A percentile compares a stretch with the other conserved stretches of the same genome.
Conservation (phyloP, 768 basidiomycete species). For the Lactarius pseudohatsudake region DNA sequence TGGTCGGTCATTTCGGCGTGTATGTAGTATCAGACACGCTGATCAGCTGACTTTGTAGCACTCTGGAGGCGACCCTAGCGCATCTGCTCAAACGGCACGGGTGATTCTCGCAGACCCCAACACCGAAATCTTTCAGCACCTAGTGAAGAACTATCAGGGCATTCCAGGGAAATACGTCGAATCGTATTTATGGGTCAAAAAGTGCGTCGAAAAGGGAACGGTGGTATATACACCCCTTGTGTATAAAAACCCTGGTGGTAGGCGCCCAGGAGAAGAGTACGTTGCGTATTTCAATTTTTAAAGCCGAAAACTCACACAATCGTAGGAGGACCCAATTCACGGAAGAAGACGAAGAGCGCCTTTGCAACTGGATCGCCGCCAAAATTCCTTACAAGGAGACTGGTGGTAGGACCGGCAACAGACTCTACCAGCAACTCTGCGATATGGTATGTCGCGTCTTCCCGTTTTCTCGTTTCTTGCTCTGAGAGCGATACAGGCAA, state of each 20-base stretch:
- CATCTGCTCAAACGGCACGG: slow-evolving; percentile 66
- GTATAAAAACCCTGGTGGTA: slow-evolving; percentile 82
- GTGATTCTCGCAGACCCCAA: slow-evolving; percentile 81
- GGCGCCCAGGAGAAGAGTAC: slow-evolving; percentile 79
- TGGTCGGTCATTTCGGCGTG: slow-evolving; percentile 44
- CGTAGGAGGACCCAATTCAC: slow-evolving; percentile 75
- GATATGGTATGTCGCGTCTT: slow-evolving; percentile 52
- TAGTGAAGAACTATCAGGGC: slow-evolving; percentile 71
- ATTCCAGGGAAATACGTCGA: slow-evolving; percentile 74
- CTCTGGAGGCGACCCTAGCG: slow-evolving; percentile 76
- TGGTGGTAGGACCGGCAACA: slow-evolving; percentile 78
- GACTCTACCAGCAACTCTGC: slow-evolving; percentile 77
- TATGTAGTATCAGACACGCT: background rate
- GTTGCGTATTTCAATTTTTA: slow-evolving; percentile 32
- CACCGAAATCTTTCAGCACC: slow-evolving; percentile 71
- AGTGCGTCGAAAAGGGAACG: slow-evolving; percentile 68
- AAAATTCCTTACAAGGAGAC: slow-evolving; percentile 85
- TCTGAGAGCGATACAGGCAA: slow-evolving; percentile 41
- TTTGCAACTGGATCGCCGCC: slow-evolving; percentile 77
- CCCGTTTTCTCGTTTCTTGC: background rate
- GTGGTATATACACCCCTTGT: slow-evolving; percentile 71
- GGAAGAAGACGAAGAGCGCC: slow-evolving; percentile 69
- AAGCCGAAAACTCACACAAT: slow-evolving; percentile 3
- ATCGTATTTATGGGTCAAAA: slow-evolving; percentile 81
- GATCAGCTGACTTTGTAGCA: slow-evolving; percentile 46